Percentiles rank a stretch among this genome's conserved stretches.
These are phyloP conservation scores for Globisporangium abappressorium DNA, from an alignment of 352 stramenopile genomes.

Conservation along the genomic window DNA sequence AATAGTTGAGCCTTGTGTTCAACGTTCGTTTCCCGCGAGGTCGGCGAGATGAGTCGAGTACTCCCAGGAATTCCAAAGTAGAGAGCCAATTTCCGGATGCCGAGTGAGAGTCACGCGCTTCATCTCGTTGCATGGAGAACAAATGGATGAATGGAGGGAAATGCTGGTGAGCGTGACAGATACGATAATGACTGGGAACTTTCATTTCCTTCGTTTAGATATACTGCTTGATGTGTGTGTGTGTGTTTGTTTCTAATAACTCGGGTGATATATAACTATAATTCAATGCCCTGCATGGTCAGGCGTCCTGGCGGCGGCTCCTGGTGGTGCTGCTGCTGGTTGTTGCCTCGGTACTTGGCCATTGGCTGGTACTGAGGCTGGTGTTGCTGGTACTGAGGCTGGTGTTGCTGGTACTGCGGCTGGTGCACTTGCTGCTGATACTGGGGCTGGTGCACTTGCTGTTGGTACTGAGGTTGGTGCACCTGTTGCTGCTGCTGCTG, in stretches of 20 bases:
- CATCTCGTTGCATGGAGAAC: not conserved
- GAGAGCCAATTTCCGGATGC: too few species aligned
- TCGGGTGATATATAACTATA: slow-evolving; percentile 5
- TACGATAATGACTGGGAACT: not conserved
- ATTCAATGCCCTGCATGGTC: slow-evolving; percentile 18
- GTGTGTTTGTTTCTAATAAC: slow-evolving; percentile 5
- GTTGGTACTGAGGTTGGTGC: not conserved
- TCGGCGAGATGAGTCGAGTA: too few species aligned
- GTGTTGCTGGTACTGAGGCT: not conserved
- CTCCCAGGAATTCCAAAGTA: too few species aligned
- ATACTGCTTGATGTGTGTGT: not conserved
- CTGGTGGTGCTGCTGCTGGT: not conserved
- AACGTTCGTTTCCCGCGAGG: too few species aligned
- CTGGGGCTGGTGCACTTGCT: not conserved
- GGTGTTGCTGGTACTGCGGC: not conserved
- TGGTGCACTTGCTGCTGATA: slow-evolving; percentile 1
- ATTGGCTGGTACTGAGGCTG: slow-evolving; percentile 1
- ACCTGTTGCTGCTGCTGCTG: not conserved
- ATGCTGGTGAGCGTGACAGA: not conserved
- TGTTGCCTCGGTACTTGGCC: not conserved
- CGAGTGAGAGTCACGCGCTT: too few species aligned
- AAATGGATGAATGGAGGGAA: not conserved
- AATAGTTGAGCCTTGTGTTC: too few species aligned
- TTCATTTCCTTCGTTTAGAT: slow-evolving; percentile 1
- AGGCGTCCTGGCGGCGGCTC: slow-evolving; percentile 12